Evolutionary conservation across 805 yeast genomes (phyloP).

Genomic region (Zygotorulaspora danielsina): DNA sequence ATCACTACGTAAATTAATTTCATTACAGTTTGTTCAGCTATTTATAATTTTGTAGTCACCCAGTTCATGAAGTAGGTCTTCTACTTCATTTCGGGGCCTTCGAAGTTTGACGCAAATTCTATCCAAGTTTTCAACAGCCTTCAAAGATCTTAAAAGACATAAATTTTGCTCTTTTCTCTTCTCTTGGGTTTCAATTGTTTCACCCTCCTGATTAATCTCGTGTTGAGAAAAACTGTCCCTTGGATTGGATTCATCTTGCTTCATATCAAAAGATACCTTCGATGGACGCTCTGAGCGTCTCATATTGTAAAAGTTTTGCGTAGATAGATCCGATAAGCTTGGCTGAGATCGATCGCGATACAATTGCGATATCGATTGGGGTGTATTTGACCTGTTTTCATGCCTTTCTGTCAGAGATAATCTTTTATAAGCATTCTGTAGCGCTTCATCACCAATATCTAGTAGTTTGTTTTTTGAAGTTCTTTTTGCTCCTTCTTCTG

Average conservation of each 20-base stretch:
- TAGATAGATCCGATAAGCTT: slow-evolving; percentile 10
- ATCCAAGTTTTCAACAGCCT: slow-evolving; percentile 55
- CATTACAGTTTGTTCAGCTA: slow-evolving; percentile 21
- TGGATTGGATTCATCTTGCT: slow-evolving; percentile 8
- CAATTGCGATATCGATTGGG: slow-evolving; percentile 5
- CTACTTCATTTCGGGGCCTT: slow-evolving; percentile 52
- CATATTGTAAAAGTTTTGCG: slow-evolving; percentile 7
- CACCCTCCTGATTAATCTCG: slow-evolving; percentile 4
- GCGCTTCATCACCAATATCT: slow-evolving; percentile 30
- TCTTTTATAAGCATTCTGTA: slow-evolving; percentile 30
- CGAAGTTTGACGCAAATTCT: slow-evolving; percentile 67
- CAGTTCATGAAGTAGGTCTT: slow-evolving; percentile 42
- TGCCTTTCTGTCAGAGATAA: slow-evolving; percentile 15
- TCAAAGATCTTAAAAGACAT: slow-evolving; percentile 43
- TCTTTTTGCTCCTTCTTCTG: slow-evolving; percentile 3
- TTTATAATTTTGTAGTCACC: slow-evolving; percentile 50
- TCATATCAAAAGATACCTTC: slow-evolving; percentile 28
- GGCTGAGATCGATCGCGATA: slow-evolving; percentile 10
- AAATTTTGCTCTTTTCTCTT: slow-evolving; percentile 18
- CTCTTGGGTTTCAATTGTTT: slow-evolving; percentile 19
- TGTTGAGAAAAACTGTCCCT: slow-evolving; percentile 4
- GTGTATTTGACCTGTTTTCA: slow-evolving; percentile 1
- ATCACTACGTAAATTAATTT: slow-evolving; percentile 7
- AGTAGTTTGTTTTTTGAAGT: slow-evolving; percentile 6
- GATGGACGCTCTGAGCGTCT: slow-evolving; percentile 17